Percentiles rank a stretch among this genome's conserved stretches.
Conservation (phyloP, 768 basidiomycete genomes). For the Boletus coccyginus region DNA sequence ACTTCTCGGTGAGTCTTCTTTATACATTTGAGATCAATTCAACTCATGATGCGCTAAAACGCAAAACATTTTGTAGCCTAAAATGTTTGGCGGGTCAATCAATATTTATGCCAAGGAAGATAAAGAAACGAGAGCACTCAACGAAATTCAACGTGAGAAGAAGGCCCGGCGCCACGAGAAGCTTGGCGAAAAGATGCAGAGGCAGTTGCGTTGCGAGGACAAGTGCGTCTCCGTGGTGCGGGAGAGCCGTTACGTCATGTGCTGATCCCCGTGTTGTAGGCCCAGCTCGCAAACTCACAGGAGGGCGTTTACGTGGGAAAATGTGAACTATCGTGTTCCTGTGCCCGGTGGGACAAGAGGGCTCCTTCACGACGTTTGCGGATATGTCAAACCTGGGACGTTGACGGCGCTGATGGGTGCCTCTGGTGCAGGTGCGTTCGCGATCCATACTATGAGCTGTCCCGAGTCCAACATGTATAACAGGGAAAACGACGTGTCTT, state of each 20-base stretch:
- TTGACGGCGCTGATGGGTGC: conserved; percentile 89
- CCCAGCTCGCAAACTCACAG: background rate
- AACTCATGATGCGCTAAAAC: background rate
- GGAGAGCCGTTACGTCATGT: background rate
- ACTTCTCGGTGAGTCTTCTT: conserved; percentile 47
- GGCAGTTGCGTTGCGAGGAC: conserved; percentile 14
- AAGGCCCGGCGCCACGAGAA: conserved; percentile 43
- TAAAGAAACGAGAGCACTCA: conserved; percentile 51
- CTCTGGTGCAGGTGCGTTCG: conserved; percentile 61
- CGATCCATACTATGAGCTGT: conserved; percentile 2
- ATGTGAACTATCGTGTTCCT: conserved; percentile 74
- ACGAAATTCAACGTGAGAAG: conserved; percentile 49
- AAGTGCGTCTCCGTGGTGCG: conserved; percentile 10
- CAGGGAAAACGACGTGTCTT: conserved; percentile 73
- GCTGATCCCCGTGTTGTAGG: conserved; percentile 6
- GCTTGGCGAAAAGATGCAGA: conserved; percentile 23
- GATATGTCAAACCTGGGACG: conserved; percentile 85
- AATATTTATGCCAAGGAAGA: conserved; percentile 62
- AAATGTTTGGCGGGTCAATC: conserved; percentile 37
- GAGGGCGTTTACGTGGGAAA: conserved; percentile 77
- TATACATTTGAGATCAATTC: background rate
- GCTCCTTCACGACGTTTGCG: conserved; percentile 72
- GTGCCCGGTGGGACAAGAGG: conserved; percentile 56
- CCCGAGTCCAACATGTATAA: conserved; percentile 13
- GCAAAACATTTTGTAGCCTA: conserved; percentile 27